phyloP scores from a whole-genome alignment of 768 basidiomycete species.

The Russula sp. region DNA sequence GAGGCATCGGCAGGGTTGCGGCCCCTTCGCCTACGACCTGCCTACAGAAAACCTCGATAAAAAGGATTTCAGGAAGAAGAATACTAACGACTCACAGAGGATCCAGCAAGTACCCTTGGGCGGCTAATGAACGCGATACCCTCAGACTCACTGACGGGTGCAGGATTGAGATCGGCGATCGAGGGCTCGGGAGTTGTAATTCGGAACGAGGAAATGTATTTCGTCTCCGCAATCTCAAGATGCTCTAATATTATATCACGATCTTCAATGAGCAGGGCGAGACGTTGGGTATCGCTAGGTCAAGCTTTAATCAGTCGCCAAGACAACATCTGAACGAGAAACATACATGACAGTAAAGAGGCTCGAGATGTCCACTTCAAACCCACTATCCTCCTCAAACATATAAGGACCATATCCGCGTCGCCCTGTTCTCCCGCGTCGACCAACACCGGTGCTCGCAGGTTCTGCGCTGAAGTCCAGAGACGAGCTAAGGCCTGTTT shows the following conservation, averaged over 20 bases:
- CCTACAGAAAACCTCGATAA: constrained; percentile 29
- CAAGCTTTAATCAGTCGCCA: constrained; percentile 15
- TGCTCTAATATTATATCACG: constrained; percentile 75
- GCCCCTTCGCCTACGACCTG: constrained; percentile 46
- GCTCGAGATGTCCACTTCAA: constrained; percentile 65
- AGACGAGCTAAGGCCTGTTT: constrained; percentile 61
- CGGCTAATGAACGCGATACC: constrained; percentile 63
- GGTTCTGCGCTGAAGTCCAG: constrained; percentile 40
- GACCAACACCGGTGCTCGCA: constrained; percentile 30
- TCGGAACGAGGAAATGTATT: constrained; percentile 73
- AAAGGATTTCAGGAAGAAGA: not conserved
- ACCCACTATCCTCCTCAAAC: constrained; percentile 41
- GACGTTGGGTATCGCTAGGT: constrained; percentile 60
- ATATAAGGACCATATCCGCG: constrained; percentile 3
- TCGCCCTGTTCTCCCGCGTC: constrained; percentile 5
- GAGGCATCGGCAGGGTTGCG: constrained; percentile 62
- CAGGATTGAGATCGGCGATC: constrained; percentile 51
- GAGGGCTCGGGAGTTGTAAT: constrained; percentile 73
- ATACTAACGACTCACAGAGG: constrained; percentile 31
- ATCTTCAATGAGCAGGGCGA: constrained; percentile 70
- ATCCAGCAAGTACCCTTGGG: constrained; percentile 51
- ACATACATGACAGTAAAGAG: constrained; percentile 73
- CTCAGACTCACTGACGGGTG: constrained; percentile 37
- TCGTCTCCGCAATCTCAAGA: constrained; percentile 75
- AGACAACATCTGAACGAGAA: constrained; percentile 4